phyloP scores from a whole-genome alignment of 176 grass and related monocot genomes.

The Musa schizocarpa region DNA sequence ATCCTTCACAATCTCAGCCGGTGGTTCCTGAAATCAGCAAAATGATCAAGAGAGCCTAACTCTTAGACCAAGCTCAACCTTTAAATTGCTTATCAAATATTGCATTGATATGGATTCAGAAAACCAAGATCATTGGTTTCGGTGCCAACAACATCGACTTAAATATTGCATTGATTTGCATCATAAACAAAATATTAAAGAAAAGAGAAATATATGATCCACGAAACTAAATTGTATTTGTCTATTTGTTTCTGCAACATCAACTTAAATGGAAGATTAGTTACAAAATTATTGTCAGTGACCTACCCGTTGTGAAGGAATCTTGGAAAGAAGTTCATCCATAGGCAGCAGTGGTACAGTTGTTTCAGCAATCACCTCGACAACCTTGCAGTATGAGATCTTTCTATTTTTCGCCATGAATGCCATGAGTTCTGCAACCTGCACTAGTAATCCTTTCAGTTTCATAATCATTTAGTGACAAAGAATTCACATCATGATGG shows the following conservation, averaged over 20 bases:
- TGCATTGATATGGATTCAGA: background rate
- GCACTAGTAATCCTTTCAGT: background rate
- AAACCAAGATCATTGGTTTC: background rate
- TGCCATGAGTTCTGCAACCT: slow-evolving; percentile 81
- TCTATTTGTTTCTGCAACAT: too few species aligned
- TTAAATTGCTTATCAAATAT: background rate
- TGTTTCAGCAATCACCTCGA: slow-evolving; percentile 74
- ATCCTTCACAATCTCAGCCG: background rate
- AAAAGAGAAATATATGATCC: background rate
- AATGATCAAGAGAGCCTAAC: background rate
- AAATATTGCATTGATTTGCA: background rate
- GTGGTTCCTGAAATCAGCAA: slow-evolving; percentile 11
- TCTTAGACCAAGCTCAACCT: too few species aligned
- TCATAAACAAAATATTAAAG: too few species aligned
- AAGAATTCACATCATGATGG: background rate
- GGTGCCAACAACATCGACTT: too few species aligned
- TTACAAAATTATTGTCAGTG: slow-evolving; percentile 1
- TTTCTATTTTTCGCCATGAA: slow-evolving; percentile 53
- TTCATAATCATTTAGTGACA: background rate
- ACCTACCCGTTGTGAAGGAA: slow-evolving; percentile 52
- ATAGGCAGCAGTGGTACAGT: slow-evolving; percentile 55
- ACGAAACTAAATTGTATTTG: background rate
- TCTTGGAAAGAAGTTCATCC: slow-evolving; percentile 59
- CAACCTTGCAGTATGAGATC: slow-evolving; percentile 63
- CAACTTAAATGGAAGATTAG: background rate